Conservation (phyloP, 2,329 filamentous ascomycete species). For the Fusarium cyanostomum region DNA sequence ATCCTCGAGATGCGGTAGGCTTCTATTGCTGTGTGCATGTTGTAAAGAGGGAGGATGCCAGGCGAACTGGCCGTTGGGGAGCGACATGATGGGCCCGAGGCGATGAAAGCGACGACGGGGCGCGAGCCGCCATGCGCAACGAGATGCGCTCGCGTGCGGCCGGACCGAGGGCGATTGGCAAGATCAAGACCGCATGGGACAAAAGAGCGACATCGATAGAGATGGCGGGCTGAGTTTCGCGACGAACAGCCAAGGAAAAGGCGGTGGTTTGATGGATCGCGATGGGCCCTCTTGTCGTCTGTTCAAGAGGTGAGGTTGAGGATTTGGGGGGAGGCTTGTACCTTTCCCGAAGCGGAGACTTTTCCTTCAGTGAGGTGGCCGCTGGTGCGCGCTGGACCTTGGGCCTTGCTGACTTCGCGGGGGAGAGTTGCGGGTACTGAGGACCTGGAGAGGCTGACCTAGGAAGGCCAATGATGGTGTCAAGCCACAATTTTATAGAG, state of each 20-base stretch:
- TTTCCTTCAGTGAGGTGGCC: constrained; percentile 43
- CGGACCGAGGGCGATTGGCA: constrained; percentile 56
- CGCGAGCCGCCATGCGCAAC: constrained; percentile 66
- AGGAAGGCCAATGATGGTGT: constrained; percentile 7
- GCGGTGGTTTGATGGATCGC: constrained; percentile 62
- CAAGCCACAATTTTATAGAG: constrained; percentile 2
- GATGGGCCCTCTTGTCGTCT: constrained; percentile 60
- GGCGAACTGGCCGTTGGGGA: constrained; percentile 71
- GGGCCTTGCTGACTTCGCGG: constrained; percentile 25
- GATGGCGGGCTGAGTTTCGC: constrained; percentile 58
- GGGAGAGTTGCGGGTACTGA: constrained; percentile 33
- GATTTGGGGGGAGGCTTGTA: constrained; percentile 54
- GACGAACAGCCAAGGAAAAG: constrained; percentile 53
- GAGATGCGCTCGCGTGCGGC: constrained; percentile 61
- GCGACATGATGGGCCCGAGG: constrained; percentile 68
- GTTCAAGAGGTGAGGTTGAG: constrained; percentile 66
- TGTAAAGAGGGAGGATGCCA: constrained; percentile 69
- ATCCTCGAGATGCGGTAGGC: constrained; percentile 71
- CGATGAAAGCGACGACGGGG: constrained; percentile 59
- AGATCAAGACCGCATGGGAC: constrained; percentile 60
- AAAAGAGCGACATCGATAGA: constrained; percentile 62
- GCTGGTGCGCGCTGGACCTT: constrained; percentile 33
- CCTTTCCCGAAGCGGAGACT: constrained; percentile 54
- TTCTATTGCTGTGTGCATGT: constrained; percentile 57
- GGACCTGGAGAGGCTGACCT: constrained; percentile 27